Conservation (phyloP, 2,329 filamentous ascomycete genomes). For the Dactylellina cionopaga region DNA sequence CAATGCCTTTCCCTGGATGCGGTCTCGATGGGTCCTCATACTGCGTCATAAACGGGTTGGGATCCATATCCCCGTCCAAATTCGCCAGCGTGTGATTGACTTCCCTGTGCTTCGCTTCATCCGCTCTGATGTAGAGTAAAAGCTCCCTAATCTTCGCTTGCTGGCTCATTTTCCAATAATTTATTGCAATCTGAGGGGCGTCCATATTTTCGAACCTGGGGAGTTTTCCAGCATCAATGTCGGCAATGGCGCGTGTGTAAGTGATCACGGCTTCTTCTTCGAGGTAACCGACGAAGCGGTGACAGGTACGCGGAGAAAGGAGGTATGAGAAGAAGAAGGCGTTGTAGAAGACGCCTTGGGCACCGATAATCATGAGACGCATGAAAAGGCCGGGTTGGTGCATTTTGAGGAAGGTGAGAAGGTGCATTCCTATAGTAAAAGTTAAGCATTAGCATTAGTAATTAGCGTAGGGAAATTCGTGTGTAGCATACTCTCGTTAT, state of each 20-base stretch:
- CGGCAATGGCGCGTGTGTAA: conserved; percentile 87
- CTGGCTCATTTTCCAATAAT: conserved; percentile 94
- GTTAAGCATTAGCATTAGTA: too few species aligned
- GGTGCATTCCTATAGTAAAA: conserved; percentile 77
- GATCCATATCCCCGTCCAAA: conserved; percentile 82
- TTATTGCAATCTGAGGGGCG: conserved; percentile 87
- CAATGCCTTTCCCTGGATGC: conserved; percentile 76
- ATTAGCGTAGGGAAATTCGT: too few species aligned
- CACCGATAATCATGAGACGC: conserved; percentile 88
- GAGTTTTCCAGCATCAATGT: conserved; percentile 84
- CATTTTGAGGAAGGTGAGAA: conserved; percentile 92
- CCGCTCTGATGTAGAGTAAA: conserved; percentile 86
- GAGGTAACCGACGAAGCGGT: conserved; percentile 95
- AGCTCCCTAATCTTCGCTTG: conserved; percentile 84
- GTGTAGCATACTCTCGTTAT: conserved; percentile 81
- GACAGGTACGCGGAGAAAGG: conserved; percentile 83
- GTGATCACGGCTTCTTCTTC: conserved; percentile 98
- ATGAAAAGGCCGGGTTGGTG: conserved; percentile 87
- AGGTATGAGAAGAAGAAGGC: conserved; percentile 89
- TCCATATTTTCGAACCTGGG: conserved; percentile 81
- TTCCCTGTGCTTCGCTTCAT: conserved; percentile 88
- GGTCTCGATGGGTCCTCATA: conserved; percentile 76
- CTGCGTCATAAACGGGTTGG: conserved; percentile 87
- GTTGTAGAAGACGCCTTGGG: conserved; percentile 98
- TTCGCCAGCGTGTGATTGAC: conserved; percentile 96